A percentile compares a stretch with the other conserved stretches of the same genome.
Conservation (phyloP, 2,329 filamentous ascomycete genomes). For the Stemphylium vesicarium region DNA sequence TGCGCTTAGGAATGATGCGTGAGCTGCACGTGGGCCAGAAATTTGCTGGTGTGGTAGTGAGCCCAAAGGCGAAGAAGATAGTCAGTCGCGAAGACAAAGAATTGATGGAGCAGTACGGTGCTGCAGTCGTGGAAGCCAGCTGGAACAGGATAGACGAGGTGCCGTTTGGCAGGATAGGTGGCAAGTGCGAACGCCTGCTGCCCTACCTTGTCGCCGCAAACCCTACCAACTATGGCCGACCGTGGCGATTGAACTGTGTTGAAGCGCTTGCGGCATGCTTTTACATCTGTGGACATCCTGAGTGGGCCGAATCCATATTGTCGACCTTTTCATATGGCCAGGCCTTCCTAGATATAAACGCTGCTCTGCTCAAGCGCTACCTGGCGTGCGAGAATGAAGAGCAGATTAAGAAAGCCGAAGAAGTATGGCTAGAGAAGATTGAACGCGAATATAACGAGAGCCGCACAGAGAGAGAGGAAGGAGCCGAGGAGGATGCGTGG, state of each 20-base stretch:
- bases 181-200: conserved; percentile 81
- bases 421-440: conserved; percentile 86
- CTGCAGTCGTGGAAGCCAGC: conserved; percentile 94
- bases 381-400: conserved; percentile 82
- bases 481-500: conserved; percentile 76
- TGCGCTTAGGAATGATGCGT: conserved; percentile 91
- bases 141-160: conserved; percentile 94
- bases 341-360: conserved; percentile 90
- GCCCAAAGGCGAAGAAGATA: conserved; percentile 87
- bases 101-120: conserved; percentile 84
- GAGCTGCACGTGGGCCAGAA: conserved; percentile 91
- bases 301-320: conserved; percentile 88
- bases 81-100: conserved; percentile 83
- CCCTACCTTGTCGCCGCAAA: conserved; percentile 97
- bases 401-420: conserved; percentile 81
- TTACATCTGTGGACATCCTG: conserved; percentile 86
- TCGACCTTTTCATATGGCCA: conserved; percentile 86
- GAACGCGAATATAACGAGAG: conserved; percentile 88
- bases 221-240: conserved; percentile 94
- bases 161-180: conserved; percentile 88
- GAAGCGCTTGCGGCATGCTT: conserved; percentile 94
- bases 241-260: conserved; percentile 93
- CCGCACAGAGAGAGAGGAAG: conserved; percentile 67
- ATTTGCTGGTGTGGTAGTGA: conserved; percentile 89
- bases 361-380: conserved; percentile 80